Percentiles rank a stretch among this genome's conserved stretches.
Conservation (phyloP, 257 asterid species). For the Nicotiana tabacum region DNA sequence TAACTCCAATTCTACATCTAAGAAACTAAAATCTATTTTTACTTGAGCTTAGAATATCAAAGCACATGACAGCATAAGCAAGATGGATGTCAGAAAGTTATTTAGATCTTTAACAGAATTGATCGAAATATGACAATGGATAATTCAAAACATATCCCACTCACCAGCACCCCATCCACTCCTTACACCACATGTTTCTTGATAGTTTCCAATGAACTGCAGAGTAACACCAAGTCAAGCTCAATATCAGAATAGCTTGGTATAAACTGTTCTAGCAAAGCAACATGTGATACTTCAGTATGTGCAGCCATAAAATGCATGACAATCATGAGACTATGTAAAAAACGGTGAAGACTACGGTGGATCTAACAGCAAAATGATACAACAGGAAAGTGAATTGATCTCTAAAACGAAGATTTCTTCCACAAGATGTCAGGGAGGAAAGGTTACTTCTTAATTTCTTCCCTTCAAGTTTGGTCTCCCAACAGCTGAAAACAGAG, state of each 20-base stretch:
- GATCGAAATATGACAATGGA: not conserved
- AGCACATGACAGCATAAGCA: not conserved
- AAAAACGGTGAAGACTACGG: not conserved
- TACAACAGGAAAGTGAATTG: not conserved
- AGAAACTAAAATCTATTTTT: not conserved
- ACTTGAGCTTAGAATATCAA: not conserved
- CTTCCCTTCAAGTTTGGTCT: not conserved
- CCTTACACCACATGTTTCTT: slow-evolving; percentile 70
- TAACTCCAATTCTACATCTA: not conserved
- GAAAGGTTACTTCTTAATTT: not conserved
- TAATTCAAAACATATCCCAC: slow-evolving; percentile 13
- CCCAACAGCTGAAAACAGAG: not conserved
- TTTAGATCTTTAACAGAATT: not conserved
- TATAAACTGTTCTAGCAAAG: not conserved
- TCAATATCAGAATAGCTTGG: not conserved
- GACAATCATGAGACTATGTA: not conserved
- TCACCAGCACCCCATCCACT: slow-evolving; percentile 98
- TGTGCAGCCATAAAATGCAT: not conserved
- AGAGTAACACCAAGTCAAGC: slow-evolving; percentile 29
- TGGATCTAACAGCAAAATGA: slow-evolving; percentile 1
- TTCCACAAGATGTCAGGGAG: not conserved
- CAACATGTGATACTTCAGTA: not conserved
- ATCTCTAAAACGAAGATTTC: not conserved
- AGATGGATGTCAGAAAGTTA: not conserved
- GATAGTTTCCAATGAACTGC: slow-evolving; percentile 95